Conservation (phyloP, 2,329 filamentous ascomycete species). For the Neopestalotiopsis clavispora region DNA sequence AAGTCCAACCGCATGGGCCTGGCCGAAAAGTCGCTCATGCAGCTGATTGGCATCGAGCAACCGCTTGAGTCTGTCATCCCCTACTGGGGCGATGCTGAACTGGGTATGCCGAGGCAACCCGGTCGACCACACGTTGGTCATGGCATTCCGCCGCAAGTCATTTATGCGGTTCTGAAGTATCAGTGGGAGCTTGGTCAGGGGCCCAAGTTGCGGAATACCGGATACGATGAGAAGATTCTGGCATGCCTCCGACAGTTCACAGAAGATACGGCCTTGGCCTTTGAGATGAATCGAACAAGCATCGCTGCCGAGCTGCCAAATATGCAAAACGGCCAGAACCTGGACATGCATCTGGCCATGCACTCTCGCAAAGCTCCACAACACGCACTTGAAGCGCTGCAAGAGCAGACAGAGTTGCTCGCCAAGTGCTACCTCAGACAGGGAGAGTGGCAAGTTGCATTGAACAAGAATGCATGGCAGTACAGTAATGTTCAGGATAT, state of each 20-base stretch:
- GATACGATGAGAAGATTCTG: conserved; percentile 58
- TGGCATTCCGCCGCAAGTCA: conserved; percentile 73
- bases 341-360: conserved; percentile 17
- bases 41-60: conserved; percentile 77
- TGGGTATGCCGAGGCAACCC: background rate
- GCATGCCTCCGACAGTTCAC: conserved; percentile 67
- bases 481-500: conserved; percentile 86
- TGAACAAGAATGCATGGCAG: conserved; percentile 89
- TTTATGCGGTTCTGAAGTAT: conserved; percentile 97
- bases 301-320: conserved; percentile 52
- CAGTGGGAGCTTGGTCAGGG: conserved; percentile 87
- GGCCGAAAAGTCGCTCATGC: conserved; percentile 92
- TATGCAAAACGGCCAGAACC: conserved; percentile 54
- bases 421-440: conserved; percentile 96
- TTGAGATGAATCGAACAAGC: conserved; percentile 55
- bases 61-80: conserved; percentile 66
- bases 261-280: conserved; percentile 59
- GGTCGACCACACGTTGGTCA: conserved; percentile 33
- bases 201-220: conserved; percentile 44
- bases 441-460: conserved; percentile 90
- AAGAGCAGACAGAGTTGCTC: conserved; percentile 73
- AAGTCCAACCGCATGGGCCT: conserved; percentile 95
- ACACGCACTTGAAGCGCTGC: conserved; percentile 54
- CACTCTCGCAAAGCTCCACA: conserved; percentile 7
- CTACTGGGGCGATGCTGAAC: conserved; percentile 53